A percentile compares a stretch with the other conserved stretches of the same genome.
These are phyloP conservation scores for Pascua guehoae DNA, from an alignment of 1,284 basidiomycete genomes.

Conservation along the genomic window DNA sequence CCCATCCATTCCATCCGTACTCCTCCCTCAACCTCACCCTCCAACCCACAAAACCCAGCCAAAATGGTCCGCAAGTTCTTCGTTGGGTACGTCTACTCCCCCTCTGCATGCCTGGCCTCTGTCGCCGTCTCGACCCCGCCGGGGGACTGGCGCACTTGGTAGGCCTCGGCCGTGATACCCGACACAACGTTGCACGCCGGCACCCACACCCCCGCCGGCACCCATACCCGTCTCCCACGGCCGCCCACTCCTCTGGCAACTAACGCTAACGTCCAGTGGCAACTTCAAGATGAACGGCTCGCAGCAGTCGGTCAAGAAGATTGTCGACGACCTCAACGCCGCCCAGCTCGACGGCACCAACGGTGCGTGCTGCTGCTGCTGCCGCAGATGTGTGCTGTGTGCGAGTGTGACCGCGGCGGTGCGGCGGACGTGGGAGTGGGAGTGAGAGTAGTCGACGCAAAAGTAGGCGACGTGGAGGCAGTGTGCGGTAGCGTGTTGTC, in stretches of 20 bases:
- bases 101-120: background rate
- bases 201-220: background rate
- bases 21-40: background rate
- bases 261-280: conserved; percentile 62
- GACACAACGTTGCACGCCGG: background rate
- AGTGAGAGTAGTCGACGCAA: too few relatives aligned
- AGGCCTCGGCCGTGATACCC: background rate
- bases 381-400: too few relatives aligned
- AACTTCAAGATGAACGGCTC: conserved; percentile 95
- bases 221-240: background rate
- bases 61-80: conserved; percentile 47
- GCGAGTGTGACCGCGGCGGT: too few relatives aligned
- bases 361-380: conserved; percentile 56
- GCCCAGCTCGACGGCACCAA: conserved; percentile 69
- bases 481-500: background rate
- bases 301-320: conserved; percentile 60
- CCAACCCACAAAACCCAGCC: conserved; percentile 4
- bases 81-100: conserved; percentile 35
- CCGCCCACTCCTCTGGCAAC: background rate
- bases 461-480: too few relatives aligned
- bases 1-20: background rate
- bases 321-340: conserved; percentile 68
- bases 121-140: background rate
- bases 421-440: too few relatives aligned
- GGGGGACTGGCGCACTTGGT: background rate